Evolutionary conservation across 2,329 filamentous ascomycete species (phyloP).

Genomic region (Sclerotinia subarctica): DNA sequence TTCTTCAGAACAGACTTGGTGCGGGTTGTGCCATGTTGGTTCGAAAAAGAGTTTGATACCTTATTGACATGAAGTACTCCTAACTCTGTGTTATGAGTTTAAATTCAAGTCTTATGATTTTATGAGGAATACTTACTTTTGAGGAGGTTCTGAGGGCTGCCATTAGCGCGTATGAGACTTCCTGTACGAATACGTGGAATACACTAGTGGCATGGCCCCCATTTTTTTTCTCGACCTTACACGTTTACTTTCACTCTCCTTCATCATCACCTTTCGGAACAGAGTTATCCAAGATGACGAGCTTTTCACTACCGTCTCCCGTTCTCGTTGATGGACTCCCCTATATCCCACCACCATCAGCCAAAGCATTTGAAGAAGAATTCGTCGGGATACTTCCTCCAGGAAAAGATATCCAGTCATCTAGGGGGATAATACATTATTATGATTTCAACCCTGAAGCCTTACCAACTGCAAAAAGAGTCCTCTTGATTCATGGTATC

Average conservation of each 20-base stretch:
- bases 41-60: not conserved
- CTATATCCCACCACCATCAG: not conserved
- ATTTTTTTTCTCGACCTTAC: not conserved
- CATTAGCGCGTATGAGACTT: not conserved
- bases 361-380: conserved; percentile 9
- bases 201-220: not conserved
- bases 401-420: conserved; percentile 18
- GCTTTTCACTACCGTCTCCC: not conserved
- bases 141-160: not conserved
- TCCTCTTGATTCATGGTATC: conserved; percentile 50
- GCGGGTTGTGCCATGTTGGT: not conserved
- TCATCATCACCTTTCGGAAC: not conserved
- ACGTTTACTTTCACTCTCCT: not conserved
- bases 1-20: not conserved
- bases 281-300: not conserved
- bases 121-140: not conserved
- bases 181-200: not conserved
- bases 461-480: conserved; percentile 28
- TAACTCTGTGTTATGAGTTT: not conserved
- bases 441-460: conserved; percentile 21
- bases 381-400: not conserved
- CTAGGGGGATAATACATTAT: conserved; percentile 23
- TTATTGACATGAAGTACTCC: not conserved
- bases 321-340: not conserved
- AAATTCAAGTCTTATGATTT: not conserved